Evolutionary conservation across 495 filamentous ascomycete species (phyloP), one percentile per base, ranked within the genome.

Genomic region (Staphylotrichum tortipilum): DNA sequence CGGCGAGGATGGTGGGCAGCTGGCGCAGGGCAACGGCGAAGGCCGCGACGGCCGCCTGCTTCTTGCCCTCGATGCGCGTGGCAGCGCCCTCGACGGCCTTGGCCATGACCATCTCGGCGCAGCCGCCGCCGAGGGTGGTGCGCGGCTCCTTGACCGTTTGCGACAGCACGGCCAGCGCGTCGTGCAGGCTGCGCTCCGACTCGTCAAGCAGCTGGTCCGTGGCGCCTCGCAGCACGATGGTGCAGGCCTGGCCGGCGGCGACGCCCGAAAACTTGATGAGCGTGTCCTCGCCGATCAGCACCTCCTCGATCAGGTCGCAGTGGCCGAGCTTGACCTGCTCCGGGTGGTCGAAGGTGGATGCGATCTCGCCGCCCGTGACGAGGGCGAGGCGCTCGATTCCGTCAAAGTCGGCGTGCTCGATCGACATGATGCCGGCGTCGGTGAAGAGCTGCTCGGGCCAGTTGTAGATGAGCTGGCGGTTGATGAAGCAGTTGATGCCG

Each of bases 401-500:
- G 66, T 98, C 92, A 57, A 98, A 98, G 68, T 98, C 92, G 52
- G 92, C 92, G 65, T 98, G 92, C 75, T 98, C 92, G 59, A 98
- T 98, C 14, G 90, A 95, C 73, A 94, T 82, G 69, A 98, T 97
- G 44, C 92, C 94, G 9, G 89, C 91, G 65, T 98, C 92, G 21
- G 91, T 86, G 66, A 98, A 98, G 42, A 98, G 84, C 70, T 97
- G 94, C 67, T 98, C 92, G 29, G 92, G 92, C 91, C 92, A 97
- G 78, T 98, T 98, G 78, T 98, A 98, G 71, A 98, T 98, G 38
- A 98, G 79, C 64, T 98, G 92, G 53, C 92, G 78, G 77, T 98
- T 98, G 64, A 98, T 94, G 71, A 98, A 98, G 75, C 94, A 97
- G 78, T 98, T 98, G 73, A 98, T 95, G 34, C 92, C 92, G 61